Conservation (phyloP, 2,329 filamentous ascomycete species). For the Arthrinium phaeospermum region DNA sequence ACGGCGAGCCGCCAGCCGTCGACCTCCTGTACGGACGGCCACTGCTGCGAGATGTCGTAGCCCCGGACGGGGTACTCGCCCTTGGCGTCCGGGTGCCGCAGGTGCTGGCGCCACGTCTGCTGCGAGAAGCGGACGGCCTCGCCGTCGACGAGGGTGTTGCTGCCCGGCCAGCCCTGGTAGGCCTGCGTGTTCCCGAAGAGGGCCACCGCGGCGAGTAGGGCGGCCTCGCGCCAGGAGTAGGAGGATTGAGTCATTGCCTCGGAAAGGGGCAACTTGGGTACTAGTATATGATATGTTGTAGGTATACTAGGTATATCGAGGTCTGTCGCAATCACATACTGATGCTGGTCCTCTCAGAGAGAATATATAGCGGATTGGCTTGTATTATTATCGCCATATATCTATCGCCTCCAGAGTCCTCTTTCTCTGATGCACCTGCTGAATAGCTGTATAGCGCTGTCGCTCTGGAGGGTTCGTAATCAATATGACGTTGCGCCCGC, state of each 20-base stretch:
- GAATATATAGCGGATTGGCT: neutral
- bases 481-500: neutral
- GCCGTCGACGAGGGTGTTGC: slow-evolving; percentile 33
- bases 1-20: slow-evolving; percentile 46
- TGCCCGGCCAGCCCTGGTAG: slow-evolving; percentile 45
- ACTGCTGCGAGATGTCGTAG: slow-evolving; percentile 46
- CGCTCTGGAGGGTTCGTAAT: neutral
- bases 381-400: neutral
- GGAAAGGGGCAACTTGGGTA: neutral
- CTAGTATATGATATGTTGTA: neutral
- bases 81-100: slow-evolving; percentile 43
- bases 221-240: neutral
- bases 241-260: neutral
- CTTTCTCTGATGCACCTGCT: neutral
- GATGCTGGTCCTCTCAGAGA: neutral
- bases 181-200: slow-evolving; percentile 35
- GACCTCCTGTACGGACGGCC: slow-evolving; percentile 50
- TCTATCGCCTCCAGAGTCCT: neutral
- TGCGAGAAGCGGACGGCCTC: slow-evolving; percentile 34
- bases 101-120: slow-evolving; percentile 42
- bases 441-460: neutral
- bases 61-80: slow-evolving; percentile 29
- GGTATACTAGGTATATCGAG: too few species aligned
- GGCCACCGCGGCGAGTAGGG: neutral
- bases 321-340: neutral